Evolutionary conservation across 2,329 filamentous ascomycete species (phyloP), one percentile per base, ranked within the genome.

Genomic region (Zalaria obscura): DNA sequence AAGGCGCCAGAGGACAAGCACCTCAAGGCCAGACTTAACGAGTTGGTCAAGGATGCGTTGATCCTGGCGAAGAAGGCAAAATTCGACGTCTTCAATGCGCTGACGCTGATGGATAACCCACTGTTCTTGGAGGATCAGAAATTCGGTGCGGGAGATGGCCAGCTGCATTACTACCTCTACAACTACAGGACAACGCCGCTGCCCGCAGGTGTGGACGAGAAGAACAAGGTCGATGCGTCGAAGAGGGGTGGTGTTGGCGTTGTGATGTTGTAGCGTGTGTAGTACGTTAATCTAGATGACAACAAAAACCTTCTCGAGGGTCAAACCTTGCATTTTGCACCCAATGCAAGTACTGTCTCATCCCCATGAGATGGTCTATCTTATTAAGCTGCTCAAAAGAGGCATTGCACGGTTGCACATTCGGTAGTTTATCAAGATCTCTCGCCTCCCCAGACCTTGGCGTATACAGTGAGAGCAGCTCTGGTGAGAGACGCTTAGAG

Each of bases 11-110:
- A 68, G 35, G 68, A 75, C 4, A 55, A 67, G 5, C 65, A 76
- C 52, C 55, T 67, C 36, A 66, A 71, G 46, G 66, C 70, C n/a
- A 78, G 89, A 26, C 72, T 98, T 47, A 88, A 93, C 59, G 65
- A 70, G 36, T 69, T 98, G 48, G 74, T 93, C 45, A 77, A 81
- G 52, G 91, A 98, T 59, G 83, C 84, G 1, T 70, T 98, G 41
- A 83, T 95, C 52, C 68, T 93, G 40, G 87, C 87, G 44, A 95
- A 94, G 69, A 75, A 78, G 61, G 72, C 68, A 56, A 79, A 82
- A 50, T 95, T 96, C 56, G 91, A 98, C 59, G 91, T 98, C 44
- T 93, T 96, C 70, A 98, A 98, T 56, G 89, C 87, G 0, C 72
- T 98, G 42, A 93, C 88, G 0, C 72, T 95, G 33, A 80, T 94